Evolutionary conservation across 2,329 filamentous ascomycete species (phyloP), one percentile per base, ranked within the genome.

Genomic region (Fragosphaeria purpurea): DNA sequence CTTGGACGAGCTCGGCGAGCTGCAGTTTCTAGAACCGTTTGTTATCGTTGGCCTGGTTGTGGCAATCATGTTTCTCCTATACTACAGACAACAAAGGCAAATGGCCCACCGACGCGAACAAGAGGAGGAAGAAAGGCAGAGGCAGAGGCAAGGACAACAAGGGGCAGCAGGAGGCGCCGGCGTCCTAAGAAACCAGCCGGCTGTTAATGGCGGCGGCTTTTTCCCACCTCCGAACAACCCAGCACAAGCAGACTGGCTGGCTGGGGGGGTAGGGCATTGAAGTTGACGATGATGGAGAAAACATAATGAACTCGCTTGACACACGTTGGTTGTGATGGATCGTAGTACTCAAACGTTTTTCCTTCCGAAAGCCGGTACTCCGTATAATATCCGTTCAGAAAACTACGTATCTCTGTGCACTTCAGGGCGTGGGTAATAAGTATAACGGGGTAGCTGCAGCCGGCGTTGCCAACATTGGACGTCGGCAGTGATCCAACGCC

Each of bases 1-100:
- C 30, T 9, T 54, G 37, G 48, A 53, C 31, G 44, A 10, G 77
- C 86, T 91, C 47, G 88, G 89, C 44, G 86, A 88, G 10, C 70
- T 95, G 12, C 52, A 40, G 3, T 42, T 52, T n/a, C 12, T 96
- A 9, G 93, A 97, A 66, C 91, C 85, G 42, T 67, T 96, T 31
- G 72, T 95, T 43, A 94, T 98, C 55, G 73, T 96, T 11, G 83
- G 79, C 1, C 70, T 97, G 11, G 83, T 86, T 0, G 81, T 82
- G 11, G 80, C 82, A 1, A 73, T 97, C 49, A 80, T 86, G 0
- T 79, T 86, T 48, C 71, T 97, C 35, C 75, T 97, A 12, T 95
- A 89, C 66, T 91, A 93, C 64, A 75, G 87, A 22, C 83, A 88
- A 55, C 82, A 80, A 61, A 72, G 81, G 53, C 85, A 88, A 61